phyloP scores from a whole-genome alignment of 1,284 basidiomycete genomes.

The Phlebopus sp. region DNA sequence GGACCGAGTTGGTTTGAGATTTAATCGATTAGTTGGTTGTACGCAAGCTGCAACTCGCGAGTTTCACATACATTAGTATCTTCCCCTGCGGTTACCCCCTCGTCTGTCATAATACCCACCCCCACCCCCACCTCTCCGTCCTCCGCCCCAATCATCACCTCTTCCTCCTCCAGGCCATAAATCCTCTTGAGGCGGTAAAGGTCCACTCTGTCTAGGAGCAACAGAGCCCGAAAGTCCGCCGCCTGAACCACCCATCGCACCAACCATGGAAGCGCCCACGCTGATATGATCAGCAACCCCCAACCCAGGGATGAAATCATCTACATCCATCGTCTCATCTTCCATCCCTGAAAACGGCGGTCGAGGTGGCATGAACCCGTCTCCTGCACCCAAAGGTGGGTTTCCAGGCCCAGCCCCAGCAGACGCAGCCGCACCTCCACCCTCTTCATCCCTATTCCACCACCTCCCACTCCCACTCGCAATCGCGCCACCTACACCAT shows the following conservation, averaged over 20 bases:
- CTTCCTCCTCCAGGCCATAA: constrained; percentile 33
- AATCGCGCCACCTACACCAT: constrained; percentile 10
- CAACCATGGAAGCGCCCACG: background rate
- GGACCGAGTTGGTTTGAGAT: no score
- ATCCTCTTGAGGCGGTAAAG: constrained; percentile 41
- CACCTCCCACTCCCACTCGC: constrained; percentile 26
- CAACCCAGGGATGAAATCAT: constrained; percentile 55
- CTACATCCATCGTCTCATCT: constrained; percentile 31
- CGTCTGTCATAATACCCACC: constrained; percentile 29
- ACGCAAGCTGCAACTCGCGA: background rate
- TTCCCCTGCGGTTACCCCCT: constrained; percentile 27
- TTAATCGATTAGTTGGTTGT: background rate
- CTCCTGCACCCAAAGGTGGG: constrained; percentile 9
- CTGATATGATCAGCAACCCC: constrained; percentile 23
- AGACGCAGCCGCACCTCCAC: constrained; percentile 10
- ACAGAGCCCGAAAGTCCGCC: constrained; percentile 4
- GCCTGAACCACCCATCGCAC: no score
- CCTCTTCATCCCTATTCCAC: constrained; percentile 44
- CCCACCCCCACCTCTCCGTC: constrained; percentile 21
- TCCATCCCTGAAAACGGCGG: constrained; percentile 11
- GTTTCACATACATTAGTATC: constrained; percentile 14
- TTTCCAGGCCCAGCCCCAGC: constrained; percentile 9
- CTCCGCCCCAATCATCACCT: constrained; percentile 27
- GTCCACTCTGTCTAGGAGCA: constrained; percentile 34
- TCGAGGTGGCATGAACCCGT: constrained; percentile 15